Evolutionary conservation across 768 basidiomycete species (phyloP), one percentile per base, ranked within the genome.

Genomic region (Lepiota subincarnata): DNA sequence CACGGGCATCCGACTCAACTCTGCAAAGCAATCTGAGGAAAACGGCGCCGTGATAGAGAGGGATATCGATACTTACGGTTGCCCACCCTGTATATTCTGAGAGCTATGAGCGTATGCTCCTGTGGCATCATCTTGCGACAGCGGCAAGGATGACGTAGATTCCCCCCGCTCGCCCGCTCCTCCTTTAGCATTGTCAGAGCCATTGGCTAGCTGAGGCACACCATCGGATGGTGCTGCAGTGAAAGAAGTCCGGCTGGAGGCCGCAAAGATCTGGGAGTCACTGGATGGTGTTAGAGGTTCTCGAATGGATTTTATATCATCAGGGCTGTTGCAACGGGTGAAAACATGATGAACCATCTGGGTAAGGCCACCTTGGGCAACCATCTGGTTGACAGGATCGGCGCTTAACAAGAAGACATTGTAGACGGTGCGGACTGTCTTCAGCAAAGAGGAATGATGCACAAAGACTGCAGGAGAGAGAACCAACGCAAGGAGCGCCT

Each of bases 291-390:
- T 31, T 2, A 24, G 34, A 1, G 26, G 13, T 5, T 40, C 45
- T 41, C 8, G 28, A 4, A 24, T 12, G 31, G 19, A 19, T n/a
- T 59, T 59, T 24, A 62, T 51, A 24, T 56, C 60, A 45, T 60
- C 64, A 47, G 64, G 68, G 24, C 75, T 62, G 65, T 77, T 77
- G 62, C 91, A 92, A 18, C 97, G 82, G 12, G 87, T 80, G 66
- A 99, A 98, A 53, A 98, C 85, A 63, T 98, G 95, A 62, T 97
- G 89, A 2, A 98, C 94, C 86, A 99, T 98, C 68, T 99, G 97
- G 0, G 93, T 94, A 14, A 99, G 80, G 14, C 95, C 93, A 16
- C 96, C 97, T 69, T 99, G 97, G 14, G 97, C 97, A 35, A 99
- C 96, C 75, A 91, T 95, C 71, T 98, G 97, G 60, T 96, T 98